A percentile compares a stretch with the other conserved stretches of the same genome.
These are phyloP conservation scores for Cryphonectria nitschkei DNA, from an alignment of 2,329 filamentous ascomycete species.

Conservation along the genomic window DNA sequence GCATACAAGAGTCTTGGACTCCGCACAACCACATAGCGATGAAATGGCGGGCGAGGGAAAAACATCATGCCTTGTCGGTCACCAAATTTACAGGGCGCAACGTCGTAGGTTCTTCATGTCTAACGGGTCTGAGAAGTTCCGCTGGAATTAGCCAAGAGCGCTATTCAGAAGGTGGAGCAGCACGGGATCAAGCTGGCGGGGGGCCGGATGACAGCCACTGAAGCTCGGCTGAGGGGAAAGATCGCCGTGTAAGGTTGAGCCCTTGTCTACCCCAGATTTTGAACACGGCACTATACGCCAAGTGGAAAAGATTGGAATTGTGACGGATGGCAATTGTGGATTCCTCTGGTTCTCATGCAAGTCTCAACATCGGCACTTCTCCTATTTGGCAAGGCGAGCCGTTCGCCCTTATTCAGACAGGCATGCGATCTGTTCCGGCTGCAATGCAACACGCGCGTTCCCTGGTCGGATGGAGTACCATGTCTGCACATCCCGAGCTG, in stretches of 20 bases:
- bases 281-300: neutral
- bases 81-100: neutral
- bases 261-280: constrained; percentile 23
- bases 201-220: constrained; percentile 1
- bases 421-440: neutral
- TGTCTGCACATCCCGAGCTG: neutral
- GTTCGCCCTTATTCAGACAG: neutral
- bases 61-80: neutral
- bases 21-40: neutral
- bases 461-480: neutral
- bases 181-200: constrained; percentile 4
- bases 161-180: constrained; percentile 27
- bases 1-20: neutral
- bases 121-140: constrained; percentile 5
- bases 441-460: neutral
- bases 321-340: neutral
- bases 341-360: neutral
- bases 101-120: constrained; percentile 21
- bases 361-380: constrained; percentile 23
- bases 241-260: neutral
- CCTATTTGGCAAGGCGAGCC: constrained; percentile 22
- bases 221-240: neutral
- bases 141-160: constrained; percentile 21
- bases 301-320: constrained; percentile 4
- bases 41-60: neutral